phyloP scores from a whole-genome alignment of 129 eudicot genomes.

The Solidago caesia region DNA sequence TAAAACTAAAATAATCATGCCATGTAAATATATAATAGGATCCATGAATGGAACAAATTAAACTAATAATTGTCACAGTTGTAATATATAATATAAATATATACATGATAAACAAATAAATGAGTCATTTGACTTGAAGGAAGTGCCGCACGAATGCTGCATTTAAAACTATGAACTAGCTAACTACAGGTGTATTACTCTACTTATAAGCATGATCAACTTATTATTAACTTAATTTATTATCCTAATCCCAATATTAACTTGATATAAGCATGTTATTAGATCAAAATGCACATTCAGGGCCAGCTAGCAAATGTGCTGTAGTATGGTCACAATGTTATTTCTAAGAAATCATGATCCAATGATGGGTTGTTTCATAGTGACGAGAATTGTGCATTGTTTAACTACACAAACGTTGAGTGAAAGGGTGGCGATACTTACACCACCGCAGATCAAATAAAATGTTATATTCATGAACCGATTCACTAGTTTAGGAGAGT shows the following conservation, averaged over 20 bases:
- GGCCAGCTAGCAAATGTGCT: conserved; percentile 29
- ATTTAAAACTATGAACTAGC: conserved; percentile 15
- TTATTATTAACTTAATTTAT: conserved; percentile 6
- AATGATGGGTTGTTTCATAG: background rate
- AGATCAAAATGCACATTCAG: conserved; percentile 27
- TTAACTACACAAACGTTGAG: too few species aligned
- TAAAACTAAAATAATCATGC: background rate
- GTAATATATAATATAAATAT: background rate
- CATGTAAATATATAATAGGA: background rate
- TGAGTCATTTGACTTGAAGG: conserved; percentile 22
- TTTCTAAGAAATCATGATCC: conserved; percentile 7
- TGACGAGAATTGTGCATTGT: background rate
- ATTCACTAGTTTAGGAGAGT: too few species aligned
- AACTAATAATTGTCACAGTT: conserved; percentile 24
- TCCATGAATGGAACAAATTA: background rate
- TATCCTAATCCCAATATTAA: conserved; percentile 23
- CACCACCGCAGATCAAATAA: too few species aligned
- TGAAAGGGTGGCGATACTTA: too few species aligned
- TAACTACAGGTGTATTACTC: conserved; percentile 25
- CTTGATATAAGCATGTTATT: conserved; percentile 20
- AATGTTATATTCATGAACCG: too few species aligned
- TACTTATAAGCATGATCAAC: conserved; percentile 8
- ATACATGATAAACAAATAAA: background rate
- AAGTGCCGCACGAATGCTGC: conserved; percentile 35
- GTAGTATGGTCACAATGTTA: conserved; percentile 7